phyloP scores from a whole-genome alignment of 805 yeast species.

The Cyberlindnera samutprakarnensis region DNA sequence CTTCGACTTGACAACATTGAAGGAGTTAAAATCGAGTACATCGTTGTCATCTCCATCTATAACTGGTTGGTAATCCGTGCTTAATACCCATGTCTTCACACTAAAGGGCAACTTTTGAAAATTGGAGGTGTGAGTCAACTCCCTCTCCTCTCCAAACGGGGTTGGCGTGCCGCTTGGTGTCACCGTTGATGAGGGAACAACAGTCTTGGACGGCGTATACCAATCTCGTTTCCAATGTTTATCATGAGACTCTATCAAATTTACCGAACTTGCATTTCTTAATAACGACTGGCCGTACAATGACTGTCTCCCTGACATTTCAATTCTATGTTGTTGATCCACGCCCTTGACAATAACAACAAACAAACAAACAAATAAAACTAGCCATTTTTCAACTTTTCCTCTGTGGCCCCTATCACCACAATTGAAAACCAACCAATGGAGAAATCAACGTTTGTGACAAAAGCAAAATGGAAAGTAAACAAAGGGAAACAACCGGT shows the following conservation, averaged over 20 bases:
- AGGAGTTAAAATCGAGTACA: constrained; percentile 32
- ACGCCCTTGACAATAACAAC: too few species aligned
- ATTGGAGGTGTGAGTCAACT: constrained; percentile 5
- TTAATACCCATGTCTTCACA: constrained; percentile 27
- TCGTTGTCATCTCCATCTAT: constrained; percentile 35
- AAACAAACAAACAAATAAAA: too few species aligned
- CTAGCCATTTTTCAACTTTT: too few species aligned
- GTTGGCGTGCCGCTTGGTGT: constrained; percentile 20
- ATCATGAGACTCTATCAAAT: constrained; percentile 13
- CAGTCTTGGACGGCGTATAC: constrained; percentile 16
- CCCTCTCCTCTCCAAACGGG: constrained; percentile 21
- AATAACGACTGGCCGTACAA: constrained; percentile 22
- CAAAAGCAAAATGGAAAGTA: too few species aligned
- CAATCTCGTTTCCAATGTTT: constrained; percentile 24
- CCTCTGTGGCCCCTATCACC: too few species aligned
- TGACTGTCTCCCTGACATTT: constrained; percentile 19
- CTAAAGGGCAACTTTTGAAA: constrained; percentile 18
- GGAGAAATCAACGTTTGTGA: too few species aligned
- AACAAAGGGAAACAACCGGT: too few species aligned
- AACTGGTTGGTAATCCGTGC: constrained; percentile 13
- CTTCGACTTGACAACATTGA: constrained; percentile 1
- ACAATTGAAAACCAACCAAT: too few species aligned
- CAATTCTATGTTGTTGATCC: too few species aligned
- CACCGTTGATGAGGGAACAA: constrained; percentile 7
- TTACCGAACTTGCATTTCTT: constrained; percentile 19